phyloP scores from a whole-genome alignment of 1,139 yeast genomes.

The Wickerhamomyces sp. region DNA sequence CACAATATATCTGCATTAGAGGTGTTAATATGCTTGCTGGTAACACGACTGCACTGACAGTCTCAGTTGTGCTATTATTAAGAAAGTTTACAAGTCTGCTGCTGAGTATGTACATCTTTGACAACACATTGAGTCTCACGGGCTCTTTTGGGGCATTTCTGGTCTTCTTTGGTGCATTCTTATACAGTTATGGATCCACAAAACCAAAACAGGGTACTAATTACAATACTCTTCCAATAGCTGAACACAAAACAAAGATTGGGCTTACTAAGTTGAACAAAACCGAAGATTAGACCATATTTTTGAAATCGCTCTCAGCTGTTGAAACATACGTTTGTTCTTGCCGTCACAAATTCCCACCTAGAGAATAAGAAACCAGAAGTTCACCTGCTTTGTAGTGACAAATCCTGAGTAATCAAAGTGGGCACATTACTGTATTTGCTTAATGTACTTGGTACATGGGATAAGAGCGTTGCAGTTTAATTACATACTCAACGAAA shows the following conservation, averaged over 20 bases:
- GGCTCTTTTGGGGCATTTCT: constrained; percentile 42
- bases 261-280: too few species aligned
- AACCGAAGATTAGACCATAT: too few species aligned
- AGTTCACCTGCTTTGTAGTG: too few species aligned
- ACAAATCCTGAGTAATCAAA: too few species aligned
- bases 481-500: too few species aligned
- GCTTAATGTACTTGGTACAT: too few species aligned
- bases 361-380: too few species aligned
- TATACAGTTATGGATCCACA: constrained; percentile 32
- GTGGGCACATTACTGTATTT: too few species aligned
- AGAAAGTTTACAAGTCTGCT: constrained; percentile 58
- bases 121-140: constrained; percentile 35
- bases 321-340: too few species aligned
- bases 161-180: constrained; percentile 51
- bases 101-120: constrained; percentile 47
- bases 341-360: too few species aligned
- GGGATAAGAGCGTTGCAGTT: too few species aligned
- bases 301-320: too few species aligned
- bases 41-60: constrained; percentile 52
- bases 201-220: constrained; percentile 3
- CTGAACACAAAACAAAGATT: neutral
- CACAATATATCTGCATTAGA: constrained; percentile 63
- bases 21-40: constrained; percentile 66
- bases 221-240: neutral
- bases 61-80: constrained; percentile 52